Conservation (phyloP, 2,329 filamentous ascomycete genomes). For the Ilyonectria destructans region DNA sequence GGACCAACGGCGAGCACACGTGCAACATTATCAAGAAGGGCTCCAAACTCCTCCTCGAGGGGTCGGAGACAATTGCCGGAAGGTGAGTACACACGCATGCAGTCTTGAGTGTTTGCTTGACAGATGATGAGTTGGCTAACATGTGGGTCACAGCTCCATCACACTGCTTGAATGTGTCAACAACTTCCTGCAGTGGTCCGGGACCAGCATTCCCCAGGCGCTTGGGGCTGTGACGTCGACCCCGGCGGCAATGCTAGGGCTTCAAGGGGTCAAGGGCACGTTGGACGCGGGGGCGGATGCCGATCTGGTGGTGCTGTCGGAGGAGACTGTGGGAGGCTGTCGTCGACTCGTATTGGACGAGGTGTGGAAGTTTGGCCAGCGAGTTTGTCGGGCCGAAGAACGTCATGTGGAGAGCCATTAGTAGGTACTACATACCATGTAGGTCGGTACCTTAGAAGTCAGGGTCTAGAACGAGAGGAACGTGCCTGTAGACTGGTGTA, state of each 20-base stretch:
- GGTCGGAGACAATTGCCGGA: constrained; percentile 84
- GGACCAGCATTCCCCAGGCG: constrained; percentile 77
- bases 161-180: constrained; percentile 87
- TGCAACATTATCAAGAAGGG: constrained; percentile 80
- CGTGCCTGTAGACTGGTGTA: constrained; percentile 6
- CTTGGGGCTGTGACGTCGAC: constrained; percentile 83
- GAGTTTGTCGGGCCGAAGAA: constrained; percentile 57
- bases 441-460: neutral
- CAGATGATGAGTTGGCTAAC: constrained; percentile 20
- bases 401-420: constrained; percentile 37
- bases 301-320: constrained; percentile 79
- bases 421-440: neutral
- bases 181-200: constrained; percentile 85
- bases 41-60: constrained; percentile 81
- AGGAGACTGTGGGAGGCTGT: constrained; percentile 62
- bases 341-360: constrained; percentile 77
- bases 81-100: constrained; percentile 66
- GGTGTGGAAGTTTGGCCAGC: constrained; percentile 84
- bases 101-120: neutral
- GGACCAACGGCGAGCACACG: constrained; percentile 80
- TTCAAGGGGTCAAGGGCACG: constrained; percentile 78
- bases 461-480: constrained; percentile 9
- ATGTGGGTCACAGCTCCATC: constrained; percentile 67
- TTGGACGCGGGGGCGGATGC: constrained; percentile 77
- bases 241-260: constrained; percentile 82